These are phyloP conservation scores for Kalmusia sp. DNA, from an alignment of 2,329 filamentous ascomycete species.

Conservation along the genomic window DNA sequence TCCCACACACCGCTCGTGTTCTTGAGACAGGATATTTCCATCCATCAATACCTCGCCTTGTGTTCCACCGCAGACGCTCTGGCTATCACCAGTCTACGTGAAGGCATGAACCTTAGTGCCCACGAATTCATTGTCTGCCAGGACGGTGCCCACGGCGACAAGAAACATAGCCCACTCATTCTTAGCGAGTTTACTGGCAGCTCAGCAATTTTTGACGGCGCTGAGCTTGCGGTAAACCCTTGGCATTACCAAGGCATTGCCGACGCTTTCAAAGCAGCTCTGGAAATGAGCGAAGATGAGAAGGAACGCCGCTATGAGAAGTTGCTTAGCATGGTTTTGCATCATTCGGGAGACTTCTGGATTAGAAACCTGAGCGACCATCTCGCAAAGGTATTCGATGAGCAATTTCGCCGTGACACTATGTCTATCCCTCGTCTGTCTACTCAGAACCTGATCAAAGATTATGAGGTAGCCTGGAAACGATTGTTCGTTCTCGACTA, in stretches of 20 bases:
- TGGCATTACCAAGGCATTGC: slow-evolving; percentile 94
- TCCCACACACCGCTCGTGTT: slow-evolving; percentile 94
- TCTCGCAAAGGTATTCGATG: slow-evolving; percentile 78
- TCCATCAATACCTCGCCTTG: slow-evolving; percentile 90
- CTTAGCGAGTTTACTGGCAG: slow-evolving; percentile 96
- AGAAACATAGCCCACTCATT: slow-evolving; percentile 88
- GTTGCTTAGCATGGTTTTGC: slow-evolving; percentile 75
- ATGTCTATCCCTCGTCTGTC: slow-evolving; percentile 87
- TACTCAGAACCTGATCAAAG: slow-evolving; percentile 66
- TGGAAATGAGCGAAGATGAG: slow-evolving; percentile 80
- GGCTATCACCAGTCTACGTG: slow-evolving; percentile 93
- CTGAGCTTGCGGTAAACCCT: slow-evolving; percentile 87
- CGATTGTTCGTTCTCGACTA: slow-evolving; percentile 92
- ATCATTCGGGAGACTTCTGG: slow-evolving; percentile 87
- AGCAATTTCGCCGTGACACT: slow-evolving; percentile 84
- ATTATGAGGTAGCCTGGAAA: slow-evolving; percentile 70
- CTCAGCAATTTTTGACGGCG: slow-evolving; percentile 80
- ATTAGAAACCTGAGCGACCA: slow-evolving; percentile 75
- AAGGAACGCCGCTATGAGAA: slow-evolving; percentile 77
- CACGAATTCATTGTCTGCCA: slow-evolving; percentile 96
- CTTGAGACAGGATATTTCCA: slow-evolving; percentile 92
- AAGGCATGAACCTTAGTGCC: slow-evolving; percentile 96
- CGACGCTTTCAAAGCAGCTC: slow-evolving; percentile 80
- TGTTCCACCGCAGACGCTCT: slow-evolving; percentile 88
- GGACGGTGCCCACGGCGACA: slow-evolving; percentile 73